Conservation (phyloP, 1,284 basidiomycete genomes). For the Melampsora americana region DNA sequence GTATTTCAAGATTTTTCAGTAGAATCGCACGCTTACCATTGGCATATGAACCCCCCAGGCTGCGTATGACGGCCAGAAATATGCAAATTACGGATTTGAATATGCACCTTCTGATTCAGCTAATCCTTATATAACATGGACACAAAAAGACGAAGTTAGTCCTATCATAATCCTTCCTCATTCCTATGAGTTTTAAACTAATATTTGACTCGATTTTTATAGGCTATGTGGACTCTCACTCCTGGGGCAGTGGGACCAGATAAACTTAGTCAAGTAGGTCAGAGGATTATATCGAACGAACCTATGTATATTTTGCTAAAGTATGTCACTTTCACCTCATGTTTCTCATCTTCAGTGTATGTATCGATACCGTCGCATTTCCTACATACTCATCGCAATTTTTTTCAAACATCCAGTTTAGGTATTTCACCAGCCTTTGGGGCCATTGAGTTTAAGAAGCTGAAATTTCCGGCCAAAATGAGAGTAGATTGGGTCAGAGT, state of each 20-base stretch:
- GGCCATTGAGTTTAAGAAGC: slow-evolving; percentile 43
- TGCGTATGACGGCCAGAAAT: slow-evolving; percentile 57
- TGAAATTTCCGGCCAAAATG: slow-evolving; percentile 45
- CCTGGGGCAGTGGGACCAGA: slow-evolving; percentile 71
- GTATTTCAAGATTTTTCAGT: not conserved
- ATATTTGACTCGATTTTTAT: slow-evolving; percentile 74
- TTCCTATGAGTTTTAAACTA: slow-evolving; percentile 57
- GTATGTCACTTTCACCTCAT: not conserved
- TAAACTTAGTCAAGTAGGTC: slow-evolving; percentile 64
- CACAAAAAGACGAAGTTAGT: slow-evolving; percentile 42
- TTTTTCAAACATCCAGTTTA: slow-evolving; percentile 37
- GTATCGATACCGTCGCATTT: not conserved
- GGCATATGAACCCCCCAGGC: slow-evolving; percentile 47
- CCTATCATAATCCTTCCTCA: slow-evolving; percentile 56
- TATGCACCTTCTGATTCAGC: slow-evolving; percentile 49
- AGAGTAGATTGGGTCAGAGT: slow-evolving; percentile 46
- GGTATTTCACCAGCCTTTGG: slow-evolving; percentile 47
- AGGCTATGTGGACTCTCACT: slow-evolving; percentile 72
- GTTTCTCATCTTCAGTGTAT: slow-evolving; percentile 4
- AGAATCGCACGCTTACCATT: not conserved
- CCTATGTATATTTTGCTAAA: slow-evolving; percentile 55
- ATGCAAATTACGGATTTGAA: slow-evolving; percentile 65
- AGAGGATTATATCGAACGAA: slow-evolving; percentile 74
- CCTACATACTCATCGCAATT: slow-evolving; percentile 57
- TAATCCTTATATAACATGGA: slow-evolving; percentile 42